Conservation (phyloP, 1,139 yeast genomes). For the Pichia sp. region DNA sequence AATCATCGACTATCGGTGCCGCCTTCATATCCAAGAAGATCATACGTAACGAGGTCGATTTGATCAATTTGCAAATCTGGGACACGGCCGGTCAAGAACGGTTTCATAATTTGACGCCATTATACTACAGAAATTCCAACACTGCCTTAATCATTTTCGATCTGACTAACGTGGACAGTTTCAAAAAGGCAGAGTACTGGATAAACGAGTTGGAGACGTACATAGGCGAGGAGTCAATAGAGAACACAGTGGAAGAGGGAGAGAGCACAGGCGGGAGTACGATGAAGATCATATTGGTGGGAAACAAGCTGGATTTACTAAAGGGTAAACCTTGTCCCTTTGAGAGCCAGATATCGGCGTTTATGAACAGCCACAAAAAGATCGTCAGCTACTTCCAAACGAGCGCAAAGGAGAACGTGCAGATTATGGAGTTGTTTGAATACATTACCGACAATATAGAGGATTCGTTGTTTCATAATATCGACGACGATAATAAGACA, state of each 20-base stretch:
- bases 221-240: conserved; percentile 33
- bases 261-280: neutral
- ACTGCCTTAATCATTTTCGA: conserved; percentile 86
- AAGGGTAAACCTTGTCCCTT: conserved; percentile 22
- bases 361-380: conserved; percentile 19
- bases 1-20: conserved; percentile 71
- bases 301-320: conserved; percentile 42
- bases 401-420: conserved; percentile 49
- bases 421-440: conserved; percentile 43
- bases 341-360: conserved; percentile 20
- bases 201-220: conserved; percentile 43
- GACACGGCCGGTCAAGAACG: conserved; percentile 96
- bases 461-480: conserved; percentile 30
- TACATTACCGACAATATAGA: conserved; percentile 41
- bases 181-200: conserved; percentile 58
- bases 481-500: conserved; percentile 17
- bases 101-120: conserved; percentile 84
- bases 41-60: conserved; percentile 33
- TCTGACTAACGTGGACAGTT: conserved; percentile 46
- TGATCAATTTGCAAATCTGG: conserved; percentile 53
- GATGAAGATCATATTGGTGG: conserved; percentile 46
- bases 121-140: conserved; percentile 88
- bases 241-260: conserved; percentile 9
- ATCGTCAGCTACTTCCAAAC: conserved; percentile 35
- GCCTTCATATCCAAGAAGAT: conserved; percentile 66